Conservation (phyloP, 2,329 filamentous ascomycete species). For the Trichoderma semiorbis region DNA sequence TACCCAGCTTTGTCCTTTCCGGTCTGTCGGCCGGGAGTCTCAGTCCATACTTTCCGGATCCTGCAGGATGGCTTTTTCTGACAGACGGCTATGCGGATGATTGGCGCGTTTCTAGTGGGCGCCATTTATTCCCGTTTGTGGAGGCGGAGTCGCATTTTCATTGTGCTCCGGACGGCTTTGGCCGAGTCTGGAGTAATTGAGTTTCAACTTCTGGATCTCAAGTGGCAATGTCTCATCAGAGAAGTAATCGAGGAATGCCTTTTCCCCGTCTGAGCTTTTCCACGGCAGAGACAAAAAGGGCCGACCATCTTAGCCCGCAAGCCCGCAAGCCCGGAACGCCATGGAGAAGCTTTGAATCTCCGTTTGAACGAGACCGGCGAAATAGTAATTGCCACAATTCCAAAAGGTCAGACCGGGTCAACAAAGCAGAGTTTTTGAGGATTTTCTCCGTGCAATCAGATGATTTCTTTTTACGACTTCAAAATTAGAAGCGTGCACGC, state of each 20-base stretch:
- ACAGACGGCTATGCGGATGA: background rate
- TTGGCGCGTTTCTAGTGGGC: background rate
- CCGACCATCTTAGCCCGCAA: background rate
- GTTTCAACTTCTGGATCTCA: background rate
- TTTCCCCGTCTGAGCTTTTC: background rate
- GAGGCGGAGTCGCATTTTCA: constrained; percentile 8
- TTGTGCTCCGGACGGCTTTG: background rate
- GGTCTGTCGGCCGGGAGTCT: constrained; percentile 5
- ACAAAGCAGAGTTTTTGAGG: background rate
- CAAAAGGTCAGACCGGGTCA: background rate
- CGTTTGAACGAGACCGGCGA: background rate
- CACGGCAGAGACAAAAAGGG: background rate
- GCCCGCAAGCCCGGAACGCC: background rate
- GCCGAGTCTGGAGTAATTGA: background rate
- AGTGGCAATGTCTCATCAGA: background rate
- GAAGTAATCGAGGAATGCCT: background rate
- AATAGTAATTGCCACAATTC: constrained; percentile 3
- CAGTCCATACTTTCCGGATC: background rate
- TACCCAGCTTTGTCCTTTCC: background rate
- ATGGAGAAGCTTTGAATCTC: background rate
- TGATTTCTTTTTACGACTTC: background rate
- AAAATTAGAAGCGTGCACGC: background rate
- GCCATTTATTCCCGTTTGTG: constrained; percentile 11
- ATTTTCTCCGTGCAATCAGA: background rate
- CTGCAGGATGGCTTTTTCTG: constrained; percentile 4